Evolutionary conservation across 2,329 filamentous ascomycete species (phyloP).

Genomic region (Ophiosphaerella herpotricha): DNA sequence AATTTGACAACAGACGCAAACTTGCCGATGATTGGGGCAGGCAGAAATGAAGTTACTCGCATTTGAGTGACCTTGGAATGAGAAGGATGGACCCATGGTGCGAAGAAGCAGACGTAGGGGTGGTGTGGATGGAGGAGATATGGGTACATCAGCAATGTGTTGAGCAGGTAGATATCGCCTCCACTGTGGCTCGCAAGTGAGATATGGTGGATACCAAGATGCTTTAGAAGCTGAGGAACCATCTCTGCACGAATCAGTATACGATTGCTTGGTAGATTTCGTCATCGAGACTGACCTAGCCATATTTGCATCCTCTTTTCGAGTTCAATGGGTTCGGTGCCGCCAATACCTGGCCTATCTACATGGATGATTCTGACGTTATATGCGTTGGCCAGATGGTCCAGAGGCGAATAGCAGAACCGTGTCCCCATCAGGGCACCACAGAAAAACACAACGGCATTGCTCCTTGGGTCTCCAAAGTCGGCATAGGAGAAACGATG

Average conservation of each 20-base stretch:
- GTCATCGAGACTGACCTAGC: constrained; percentile 22
- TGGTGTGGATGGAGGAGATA: constrained; percentile 29
- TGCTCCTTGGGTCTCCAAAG: constrained; percentile 33
- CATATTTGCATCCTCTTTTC: constrained; percentile 30
- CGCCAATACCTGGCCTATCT: constrained; percentile 37
- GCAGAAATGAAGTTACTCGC: constrained; percentile 30
- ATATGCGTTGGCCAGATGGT: constrained; percentile 30
- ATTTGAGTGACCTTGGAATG: constrained; percentile 28
- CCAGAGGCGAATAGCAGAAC: constrained; percentile 30
- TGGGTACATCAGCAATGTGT: constrained; percentile 33
- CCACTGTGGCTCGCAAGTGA: constrained; percentile 41
- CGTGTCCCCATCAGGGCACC: constrained; percentile 34
- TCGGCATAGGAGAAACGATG: constrained; percentile 37
- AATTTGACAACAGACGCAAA: constrained; percentile 26
- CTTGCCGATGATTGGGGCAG: constrained; percentile 29
- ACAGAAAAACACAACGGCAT: constrained; percentile 36
- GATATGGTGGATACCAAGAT: constrained; percentile 35
- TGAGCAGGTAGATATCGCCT: constrained; percentile 36
- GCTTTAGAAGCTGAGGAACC: constrained; percentile 31
- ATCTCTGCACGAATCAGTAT: constrained; percentile 27
- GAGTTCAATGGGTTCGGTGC: constrained; percentile 30
- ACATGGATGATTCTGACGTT: constrained; percentile 37
- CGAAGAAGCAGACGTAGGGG: constrained; percentile 38
- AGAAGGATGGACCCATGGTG: constrained; percentile 38
- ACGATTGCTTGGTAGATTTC: background rate